Conservation (phyloP, 2,329 filamentous ascomycete genomes). For the Cordyceps pruinosa region DNA sequence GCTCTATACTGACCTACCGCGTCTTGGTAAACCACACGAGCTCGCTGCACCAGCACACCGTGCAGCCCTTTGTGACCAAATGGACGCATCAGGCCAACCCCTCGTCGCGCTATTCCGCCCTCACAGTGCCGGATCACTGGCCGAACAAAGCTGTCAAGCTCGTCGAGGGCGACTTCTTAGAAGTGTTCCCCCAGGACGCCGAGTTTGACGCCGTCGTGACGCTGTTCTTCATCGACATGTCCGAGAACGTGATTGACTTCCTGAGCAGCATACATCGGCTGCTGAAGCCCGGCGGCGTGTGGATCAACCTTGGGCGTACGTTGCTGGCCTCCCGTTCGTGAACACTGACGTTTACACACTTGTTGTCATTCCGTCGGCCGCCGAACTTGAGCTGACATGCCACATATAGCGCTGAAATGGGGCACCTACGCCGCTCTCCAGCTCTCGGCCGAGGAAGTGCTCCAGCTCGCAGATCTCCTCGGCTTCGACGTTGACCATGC, state of each 20-base stretch:
- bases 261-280: not conserved
- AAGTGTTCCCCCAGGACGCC: not conserved
- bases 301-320: not conserved
- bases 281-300: not conserved
- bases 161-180: not conserved
- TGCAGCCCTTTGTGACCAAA: not conserved
- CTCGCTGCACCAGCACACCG: not conserved
- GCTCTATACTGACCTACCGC: not conserved
- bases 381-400: not conserved
- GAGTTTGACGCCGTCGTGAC: not conserved
- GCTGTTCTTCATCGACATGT: not conserved
- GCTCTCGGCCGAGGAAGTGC: not conserved
- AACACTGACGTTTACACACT: not conserved
- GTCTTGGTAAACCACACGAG: not conserved
- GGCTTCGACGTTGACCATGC: not conserved
- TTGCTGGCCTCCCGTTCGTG: not conserved
- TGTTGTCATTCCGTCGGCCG: not conserved
- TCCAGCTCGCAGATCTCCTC: not conserved
- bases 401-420: not conserved
- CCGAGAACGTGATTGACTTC: not conserved
- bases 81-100: not conserved
- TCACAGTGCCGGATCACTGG: not conserved
- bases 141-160: not conserved
- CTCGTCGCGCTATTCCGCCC: not conserved
- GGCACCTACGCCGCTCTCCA: not conserved